These are phyloP conservation scores for Coffea canephora DNA, from an alignment of 257 asterid species.

Conservation along the genomic window DNA sequence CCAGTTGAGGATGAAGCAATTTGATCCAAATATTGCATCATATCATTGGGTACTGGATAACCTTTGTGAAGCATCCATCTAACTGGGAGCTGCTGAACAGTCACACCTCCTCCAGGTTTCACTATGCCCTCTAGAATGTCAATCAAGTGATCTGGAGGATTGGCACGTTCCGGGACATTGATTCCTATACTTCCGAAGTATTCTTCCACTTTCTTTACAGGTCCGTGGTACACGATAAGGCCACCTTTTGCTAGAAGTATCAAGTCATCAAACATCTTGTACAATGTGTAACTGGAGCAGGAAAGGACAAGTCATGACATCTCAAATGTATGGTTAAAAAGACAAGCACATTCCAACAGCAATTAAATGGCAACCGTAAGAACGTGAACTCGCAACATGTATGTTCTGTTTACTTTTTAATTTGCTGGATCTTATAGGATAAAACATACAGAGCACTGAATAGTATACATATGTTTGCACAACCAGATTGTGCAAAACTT, in stretches of 20 bases:
- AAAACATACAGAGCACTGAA: background rate
- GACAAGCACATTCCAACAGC: background rate
- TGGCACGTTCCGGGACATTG: slow-evolving; percentile 74
- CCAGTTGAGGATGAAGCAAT: slow-evolving; percentile 65
- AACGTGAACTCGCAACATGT: background rate
- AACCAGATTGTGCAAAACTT: background rate
- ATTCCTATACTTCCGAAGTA: slow-evolving; percentile 73
- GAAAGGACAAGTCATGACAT: slow-evolving; percentile 21
- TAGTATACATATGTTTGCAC: background rate
- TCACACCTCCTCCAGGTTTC: slow-evolving; percentile 59
- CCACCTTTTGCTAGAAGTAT: slow-evolving; percentile 97
- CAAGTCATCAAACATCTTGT: slow-evolving; percentile 93
- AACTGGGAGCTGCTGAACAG: slow-evolving; percentile 80
- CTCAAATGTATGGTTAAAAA: slow-evolving; percentile 1
- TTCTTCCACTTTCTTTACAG: slow-evolving; percentile 90
- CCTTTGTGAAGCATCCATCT: slow-evolving; percentile 99
- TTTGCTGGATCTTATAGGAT: background rate
- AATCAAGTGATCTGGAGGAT: slow-evolving; percentile 91
- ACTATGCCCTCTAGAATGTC: slow-evolving; percentile 88
- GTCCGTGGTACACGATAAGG: slow-evolving; percentile 79
- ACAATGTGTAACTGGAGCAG: slow-evolving; percentile 75
- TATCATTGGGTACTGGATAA: slow-evolving; percentile 90
- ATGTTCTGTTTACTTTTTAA: background rate
- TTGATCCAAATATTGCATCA: slow-evolving; percentile 78
- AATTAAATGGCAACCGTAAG: background rate